These are phyloP conservation scores for Saccharomycopsis babjevae DNA, from an alignment of 805 yeast species.

Conservation along the genomic window DNA sequence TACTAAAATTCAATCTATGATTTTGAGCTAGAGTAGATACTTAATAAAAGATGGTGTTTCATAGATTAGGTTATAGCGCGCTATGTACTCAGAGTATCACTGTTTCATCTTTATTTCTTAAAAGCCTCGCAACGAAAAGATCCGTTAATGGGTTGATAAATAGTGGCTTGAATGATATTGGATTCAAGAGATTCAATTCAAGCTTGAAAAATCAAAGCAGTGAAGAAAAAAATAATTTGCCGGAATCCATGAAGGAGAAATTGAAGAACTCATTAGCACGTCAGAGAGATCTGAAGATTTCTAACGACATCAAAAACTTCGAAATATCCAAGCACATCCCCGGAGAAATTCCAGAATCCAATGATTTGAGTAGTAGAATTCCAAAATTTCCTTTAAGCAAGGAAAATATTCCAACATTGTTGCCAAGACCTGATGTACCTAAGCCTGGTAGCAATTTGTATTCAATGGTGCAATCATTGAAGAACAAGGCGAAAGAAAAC, in stretches of 20 bases:
- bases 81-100: not conserved
- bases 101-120: not conserved
- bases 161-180: not conserved
- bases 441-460: slow-evolving; percentile 49
- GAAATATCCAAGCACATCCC: slow-evolving; percentile 36
- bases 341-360: slow-evolving; percentile 37
- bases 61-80: not conserved
- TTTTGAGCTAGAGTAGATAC: not conserved
- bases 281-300: slow-evolving; percentile 8
- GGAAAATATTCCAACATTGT: slow-evolving; percentile 52
- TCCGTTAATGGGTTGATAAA: not conserved
- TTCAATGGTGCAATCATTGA: slow-evolving; percentile 50
- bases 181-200: not conserved
- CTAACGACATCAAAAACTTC: slow-evolving; percentile 6
- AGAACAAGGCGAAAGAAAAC: slow-evolving; percentile 29
- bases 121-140: not conserved
- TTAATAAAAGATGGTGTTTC: not conserved
- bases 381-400: slow-evolving; percentile 60
- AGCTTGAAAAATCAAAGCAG: not conserved
- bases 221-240: not conserved
- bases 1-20: not conserved
- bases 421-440: slow-evolving; percentile 74
- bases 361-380: slow-evolving; percentile 45
- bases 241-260: not conserved
- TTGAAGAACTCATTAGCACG: not conserved